Conservation (phyloP, 179 eudicot genomes). For the Spinacia oleracea region DNA sequence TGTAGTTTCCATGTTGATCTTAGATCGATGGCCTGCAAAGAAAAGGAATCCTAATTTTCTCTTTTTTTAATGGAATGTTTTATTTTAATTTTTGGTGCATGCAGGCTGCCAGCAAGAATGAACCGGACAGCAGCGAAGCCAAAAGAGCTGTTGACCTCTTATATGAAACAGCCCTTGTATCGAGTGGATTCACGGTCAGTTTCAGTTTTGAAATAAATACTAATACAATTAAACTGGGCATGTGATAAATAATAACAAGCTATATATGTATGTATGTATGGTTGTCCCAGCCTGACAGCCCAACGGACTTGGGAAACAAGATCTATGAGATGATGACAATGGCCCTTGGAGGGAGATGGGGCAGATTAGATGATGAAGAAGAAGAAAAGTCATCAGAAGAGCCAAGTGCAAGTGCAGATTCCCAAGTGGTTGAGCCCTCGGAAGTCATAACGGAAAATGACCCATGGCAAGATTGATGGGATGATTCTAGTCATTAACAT, state of each 20-base stretch:
- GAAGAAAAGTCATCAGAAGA: slow-evolving; percentile 37
- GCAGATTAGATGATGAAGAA: slow-evolving; percentile 55
- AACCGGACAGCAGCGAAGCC: slow-evolving; percentile 82
- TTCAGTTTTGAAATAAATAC: neutral
- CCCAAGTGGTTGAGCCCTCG: slow-evolving; percentile 83
- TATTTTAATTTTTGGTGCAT: slow-evolving; percentile 4
- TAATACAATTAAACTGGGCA: neutral
- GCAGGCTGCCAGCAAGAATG: slow-evolving; percentile 97
- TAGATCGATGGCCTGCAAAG: neutral
- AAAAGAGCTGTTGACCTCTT: slow-evolving; percentile 77
- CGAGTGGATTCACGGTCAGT: slow-evolving; percentile 94
- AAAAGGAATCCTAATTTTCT: neutral
- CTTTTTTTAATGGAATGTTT: too few relatives aligned
- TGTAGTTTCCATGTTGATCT: too few relatives aligned
- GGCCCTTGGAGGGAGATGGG: slow-evolving; percentile 99
- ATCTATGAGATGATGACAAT: slow-evolving; percentile 98
- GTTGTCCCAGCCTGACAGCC: slow-evolving; percentile 81
- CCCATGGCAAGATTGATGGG: slow-evolving; percentile 79
- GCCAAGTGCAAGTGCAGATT: slow-evolving; percentile 38
- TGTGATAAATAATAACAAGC: neutral
- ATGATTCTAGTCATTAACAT: slow-evolving; percentile 21
- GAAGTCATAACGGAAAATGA: slow-evolving; percentile 88
- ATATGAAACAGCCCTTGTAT: slow-evolving; percentile 81
- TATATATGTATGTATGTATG: neutral
- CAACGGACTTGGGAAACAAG: slow-evolving; percentile 88